phyloP scores from a whole-genome alignment of 2,329 filamentous ascomycete species.

The Botrytis pseudocinerea region DNA sequence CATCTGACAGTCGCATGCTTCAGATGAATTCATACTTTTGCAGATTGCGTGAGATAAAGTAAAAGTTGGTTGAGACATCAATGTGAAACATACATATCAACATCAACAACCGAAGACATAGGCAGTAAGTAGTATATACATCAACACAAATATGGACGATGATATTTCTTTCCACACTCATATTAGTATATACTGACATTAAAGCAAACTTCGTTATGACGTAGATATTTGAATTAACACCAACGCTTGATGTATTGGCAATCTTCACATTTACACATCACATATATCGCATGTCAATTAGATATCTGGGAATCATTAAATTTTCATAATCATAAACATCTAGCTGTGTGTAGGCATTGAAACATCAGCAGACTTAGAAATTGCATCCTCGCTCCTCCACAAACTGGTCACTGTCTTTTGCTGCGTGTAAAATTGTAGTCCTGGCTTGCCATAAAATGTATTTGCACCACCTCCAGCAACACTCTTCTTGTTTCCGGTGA shows the following conservation, averaged over 20 bases:
- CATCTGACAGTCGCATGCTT: neutral
- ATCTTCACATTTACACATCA: neutral
- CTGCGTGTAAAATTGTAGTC: conserved; percentile 94
- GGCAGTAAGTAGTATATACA: neutral
- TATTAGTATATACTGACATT: neutral
- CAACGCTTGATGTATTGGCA: neutral
- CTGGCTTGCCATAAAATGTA: conserved; percentile 94
- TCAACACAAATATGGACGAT: neutral
- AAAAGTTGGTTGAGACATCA: neutral
- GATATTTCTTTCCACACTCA: neutral
- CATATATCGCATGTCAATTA: neutral
- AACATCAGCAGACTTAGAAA: conserved; percentile 80
- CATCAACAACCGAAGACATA: neutral
- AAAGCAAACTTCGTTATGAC: neutral
- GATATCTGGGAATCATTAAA: conserved; percentile 11
- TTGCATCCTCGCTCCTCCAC: conserved; percentile 84
- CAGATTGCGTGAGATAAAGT: neutral
- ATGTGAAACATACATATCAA: neutral
- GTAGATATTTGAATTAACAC: neutral
- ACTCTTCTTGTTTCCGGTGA: conserved; percentile 82
- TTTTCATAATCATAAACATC: neutral
- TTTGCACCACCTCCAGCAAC: conserved; percentile 88
- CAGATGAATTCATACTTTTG: neutral
- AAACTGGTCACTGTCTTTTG: conserved; percentile 94
- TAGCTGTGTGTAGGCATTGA: conserved; percentile 73